A percentile compares a stretch with the other conserved stretches of the same genome.
phyloP scores from a whole-genome alignment of 352 stramenopile species.

The Phytophthora pinifolia region DNA sequence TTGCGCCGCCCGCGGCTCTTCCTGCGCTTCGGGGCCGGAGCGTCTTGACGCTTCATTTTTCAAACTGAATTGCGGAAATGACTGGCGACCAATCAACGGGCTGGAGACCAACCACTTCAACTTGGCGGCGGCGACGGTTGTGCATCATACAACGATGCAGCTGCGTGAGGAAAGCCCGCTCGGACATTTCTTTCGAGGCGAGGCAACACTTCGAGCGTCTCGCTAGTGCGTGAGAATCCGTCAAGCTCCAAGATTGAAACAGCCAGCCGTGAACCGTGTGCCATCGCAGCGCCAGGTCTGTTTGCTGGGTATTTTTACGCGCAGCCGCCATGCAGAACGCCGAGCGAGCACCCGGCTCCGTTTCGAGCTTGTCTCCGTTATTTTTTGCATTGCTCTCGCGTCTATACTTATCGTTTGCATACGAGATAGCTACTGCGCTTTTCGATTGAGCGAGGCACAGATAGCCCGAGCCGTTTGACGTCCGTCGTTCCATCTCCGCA shows the following conservation, averaged over 20 bases:
- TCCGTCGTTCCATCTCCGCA: conserved; percentile 9
- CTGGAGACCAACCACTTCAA: conserved; percentile 10
- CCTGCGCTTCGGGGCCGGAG: conserved; percentile 18
- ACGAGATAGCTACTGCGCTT: conserved; percentile 13
- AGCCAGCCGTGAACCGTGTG: too few species aligned
- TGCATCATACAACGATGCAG: too few species aligned
- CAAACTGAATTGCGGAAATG: conserved; percentile 8
- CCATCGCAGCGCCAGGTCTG: too few species aligned
- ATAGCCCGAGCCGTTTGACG: conserved; percentile 14
- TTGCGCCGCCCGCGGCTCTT: conserved; percentile 42
- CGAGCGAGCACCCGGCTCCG: conserved; percentile 4
- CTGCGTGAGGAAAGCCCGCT: too few species aligned
- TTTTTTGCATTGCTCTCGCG: conserved; percentile 12
- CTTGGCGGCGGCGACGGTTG: neutral
- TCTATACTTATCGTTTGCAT: conserved; percentile 25
- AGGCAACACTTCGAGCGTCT: too few species aligned
- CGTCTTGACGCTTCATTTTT: conserved; percentile 20
- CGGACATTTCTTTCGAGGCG: too few species aligned
- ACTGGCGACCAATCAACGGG: neutral
- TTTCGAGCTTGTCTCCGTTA: conserved; percentile 30
- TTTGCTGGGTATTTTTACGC: conserved; percentile 28
- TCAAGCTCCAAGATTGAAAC: too few species aligned
- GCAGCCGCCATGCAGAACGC: too few species aligned
- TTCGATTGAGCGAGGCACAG: conserved; percentile 9
- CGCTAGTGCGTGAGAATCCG: too few species aligned